Evolutionary conservation across 441 rosid species (phyloP), one percentile per base, ranked within the genome.

Genomic region (Lepidium campestre): DNA sequence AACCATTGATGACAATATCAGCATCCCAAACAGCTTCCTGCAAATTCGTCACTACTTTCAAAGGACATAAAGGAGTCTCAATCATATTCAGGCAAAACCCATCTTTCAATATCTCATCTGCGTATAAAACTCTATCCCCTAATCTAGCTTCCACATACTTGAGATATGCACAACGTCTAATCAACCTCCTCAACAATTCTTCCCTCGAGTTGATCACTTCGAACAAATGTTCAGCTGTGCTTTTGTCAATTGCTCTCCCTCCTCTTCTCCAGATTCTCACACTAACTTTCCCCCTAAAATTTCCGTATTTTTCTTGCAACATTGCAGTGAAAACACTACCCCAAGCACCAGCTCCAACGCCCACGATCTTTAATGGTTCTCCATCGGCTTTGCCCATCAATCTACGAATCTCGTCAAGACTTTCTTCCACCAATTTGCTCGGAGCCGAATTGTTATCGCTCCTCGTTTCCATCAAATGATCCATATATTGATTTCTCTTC

Each of bases 1-100:
- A 79, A 13, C 96, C 99, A 77, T 95, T 95, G 31, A 95, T 82
- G 10, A 95, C 97, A 37, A 95, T 77, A 78, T 95, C 99, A 6
- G 99, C 98, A 81, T 95, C 99, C 99, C 99, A 95, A 46, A 88
- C 93, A 58, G 99, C 99, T 76, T 95, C 99, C 67, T 91, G 99
- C 70, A 95, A 77, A 80, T 92, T 95, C 19, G 96, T 92, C 66
- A 91, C 99, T 44, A 95, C 98, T 80, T 95, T 95, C 79, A 95
- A 67, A 11, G 99, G 99, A 74, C 96, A 88, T 62, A 95, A 70
- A 17, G 98, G 99, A 13, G 96, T 92, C 37, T 91, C 99, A 3
- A 91, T 83, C 98, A 95, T 95, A 72, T 95, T 92, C 83, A 86
- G 57, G 79, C 99, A 95, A 72, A 95, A 95, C 29, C 99, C 99